Evolutionary conservation across 1,139 yeast species (phyloP).

Genomic region (Protomyces pachydermus): DNA sequence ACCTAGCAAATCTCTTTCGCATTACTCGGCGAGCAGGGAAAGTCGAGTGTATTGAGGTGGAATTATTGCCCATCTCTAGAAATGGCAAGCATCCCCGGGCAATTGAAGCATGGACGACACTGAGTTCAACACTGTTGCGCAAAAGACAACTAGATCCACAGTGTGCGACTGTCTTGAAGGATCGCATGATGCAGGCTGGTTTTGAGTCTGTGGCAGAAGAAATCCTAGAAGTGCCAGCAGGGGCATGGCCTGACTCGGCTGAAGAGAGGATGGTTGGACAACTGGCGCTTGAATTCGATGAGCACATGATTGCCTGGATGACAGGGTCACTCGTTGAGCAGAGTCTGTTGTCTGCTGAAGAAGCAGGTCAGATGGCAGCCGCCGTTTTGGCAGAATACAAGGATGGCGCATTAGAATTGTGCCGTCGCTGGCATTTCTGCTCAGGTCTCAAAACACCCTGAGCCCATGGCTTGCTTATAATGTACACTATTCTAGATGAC

Average conservation of each 20-base stretch:
- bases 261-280: slow-evolving; percentile 25
- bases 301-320: slow-evolving; percentile 10
- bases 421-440: slow-evolving; percentile 17
- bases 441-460: slow-evolving; percentile 1
- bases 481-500: background rate
- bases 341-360: background rate
- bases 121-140: background rate
- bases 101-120: background rate
- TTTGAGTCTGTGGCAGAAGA: slow-evolving; percentile 17
- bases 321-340: background rate
- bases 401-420: background rate
- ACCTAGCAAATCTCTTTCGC: slow-evolving; percentile 27
- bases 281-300: slow-evolving; percentile 21
- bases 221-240: slow-evolving; percentile 25
- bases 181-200: slow-evolving; percentile 19
- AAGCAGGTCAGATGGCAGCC: background rate
- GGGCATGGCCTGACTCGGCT: slow-evolving; percentile 26
- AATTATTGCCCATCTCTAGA: slow-evolving; percentile 1
- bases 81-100: background rate
- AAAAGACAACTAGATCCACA: background rate
- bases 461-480: background rate
- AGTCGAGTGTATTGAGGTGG: slow-evolving; percentile 29
- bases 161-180: background rate
- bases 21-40: slow-evolving; percentile 28
- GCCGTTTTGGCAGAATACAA: background rate